Percentiles rank a stretch among this genome's conserved stretches.
Evolutionary conservation across 1,139 yeast species (phyloP).

Genomic region (Pichia sp.): DNA sequence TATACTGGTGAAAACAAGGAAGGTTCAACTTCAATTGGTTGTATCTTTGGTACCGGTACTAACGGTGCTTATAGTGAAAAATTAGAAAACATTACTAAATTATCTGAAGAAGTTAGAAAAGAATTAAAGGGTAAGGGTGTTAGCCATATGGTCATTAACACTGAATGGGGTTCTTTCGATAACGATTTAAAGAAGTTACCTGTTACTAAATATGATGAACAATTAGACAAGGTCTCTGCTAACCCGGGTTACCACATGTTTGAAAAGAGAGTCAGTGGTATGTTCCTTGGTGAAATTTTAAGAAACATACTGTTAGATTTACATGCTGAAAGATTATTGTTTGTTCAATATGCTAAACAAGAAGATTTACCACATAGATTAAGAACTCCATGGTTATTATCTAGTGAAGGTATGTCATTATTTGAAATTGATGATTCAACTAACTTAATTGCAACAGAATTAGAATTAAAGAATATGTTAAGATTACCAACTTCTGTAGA

Average conservation of each 20-base stretch:
- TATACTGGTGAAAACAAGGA: conserved; percentile 70
- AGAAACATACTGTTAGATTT: conserved; percentile 72
- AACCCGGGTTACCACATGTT: conserved; percentile 86
- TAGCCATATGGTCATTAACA: conserved; percentile 82
- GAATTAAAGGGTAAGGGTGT: conserved; percentile 45
- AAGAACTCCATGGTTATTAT: conserved; percentile 71
- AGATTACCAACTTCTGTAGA: conserved; percentile 64
- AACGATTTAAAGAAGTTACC: conserved; percentile 73
- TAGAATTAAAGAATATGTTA: conserved; percentile 59
- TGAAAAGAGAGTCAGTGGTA: conserved; percentile 91
- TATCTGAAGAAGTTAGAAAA: conserved; percentile 44
- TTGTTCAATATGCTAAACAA: conserved; percentile 50
- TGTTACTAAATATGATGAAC: conserved; percentile 67
- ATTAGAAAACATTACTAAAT: conserved; percentile 66
- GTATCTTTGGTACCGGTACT: conserved; percentile 95
- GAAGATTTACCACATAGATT: conserved; percentile 65
- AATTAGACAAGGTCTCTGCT: conserved; percentile 68
- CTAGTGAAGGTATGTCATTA: conserved; percentile 80
- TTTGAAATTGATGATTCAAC: conserved; percentile 81
- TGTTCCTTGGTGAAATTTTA: conserved; percentile 89
- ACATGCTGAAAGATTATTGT: conserved; percentile 53
- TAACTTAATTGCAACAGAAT: conserved; percentile 62
- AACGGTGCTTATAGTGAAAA: conserved; percentile 91
- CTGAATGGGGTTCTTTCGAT: conserved; percentile 98
- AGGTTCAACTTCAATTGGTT: conserved; percentile 73